Percentiles rank a stretch among this genome's conserved stretches.
Conservation (phyloP, 2,329 filamentous ascomycete species). For the Capronia epimyces region DNA sequence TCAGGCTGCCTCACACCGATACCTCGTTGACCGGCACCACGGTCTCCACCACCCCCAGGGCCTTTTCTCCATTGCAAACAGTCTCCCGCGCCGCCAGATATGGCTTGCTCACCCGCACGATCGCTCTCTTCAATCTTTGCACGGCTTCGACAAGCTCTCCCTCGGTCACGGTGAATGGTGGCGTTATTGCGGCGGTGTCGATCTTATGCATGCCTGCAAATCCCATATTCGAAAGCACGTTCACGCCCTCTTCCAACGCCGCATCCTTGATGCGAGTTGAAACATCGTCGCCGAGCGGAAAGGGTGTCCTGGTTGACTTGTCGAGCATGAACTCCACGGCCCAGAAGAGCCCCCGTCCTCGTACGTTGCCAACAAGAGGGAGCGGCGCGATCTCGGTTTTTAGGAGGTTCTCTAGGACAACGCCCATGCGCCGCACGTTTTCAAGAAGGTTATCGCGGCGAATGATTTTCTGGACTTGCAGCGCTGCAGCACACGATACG, state of each 20-base stretch:
- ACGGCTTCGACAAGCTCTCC: neutral
- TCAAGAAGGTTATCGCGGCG: no score
- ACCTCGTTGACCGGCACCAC: no score
- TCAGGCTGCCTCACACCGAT: no score
- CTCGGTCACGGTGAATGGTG: neutral
- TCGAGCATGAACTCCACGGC: neutral
- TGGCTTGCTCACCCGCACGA: neutral
- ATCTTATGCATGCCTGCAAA: neutral
- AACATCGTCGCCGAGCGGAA: neutral
- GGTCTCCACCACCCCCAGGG: no score
- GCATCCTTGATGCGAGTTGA: neutral
- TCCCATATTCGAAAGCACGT: neutral
- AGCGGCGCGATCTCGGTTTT: no score
- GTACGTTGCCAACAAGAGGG: neutral
- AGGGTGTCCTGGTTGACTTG: neutral
- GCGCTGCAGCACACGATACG: no score
- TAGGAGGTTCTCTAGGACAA: no score
- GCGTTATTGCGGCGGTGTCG: neutral
- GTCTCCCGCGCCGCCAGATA: neutral
- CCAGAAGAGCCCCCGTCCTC: neutral
- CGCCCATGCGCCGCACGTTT: no score
- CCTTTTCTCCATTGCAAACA: no score
- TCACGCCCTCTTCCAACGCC: neutral
- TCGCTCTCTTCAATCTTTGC: neutral
- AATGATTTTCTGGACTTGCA: no score